Percentiles rank a stretch among this genome's conserved stretches.
These are phyloP conservation scores for Chlamydomonas sp. DNA, from an alignment of 139 green algal species.

Conservation along the genomic window DNA sequence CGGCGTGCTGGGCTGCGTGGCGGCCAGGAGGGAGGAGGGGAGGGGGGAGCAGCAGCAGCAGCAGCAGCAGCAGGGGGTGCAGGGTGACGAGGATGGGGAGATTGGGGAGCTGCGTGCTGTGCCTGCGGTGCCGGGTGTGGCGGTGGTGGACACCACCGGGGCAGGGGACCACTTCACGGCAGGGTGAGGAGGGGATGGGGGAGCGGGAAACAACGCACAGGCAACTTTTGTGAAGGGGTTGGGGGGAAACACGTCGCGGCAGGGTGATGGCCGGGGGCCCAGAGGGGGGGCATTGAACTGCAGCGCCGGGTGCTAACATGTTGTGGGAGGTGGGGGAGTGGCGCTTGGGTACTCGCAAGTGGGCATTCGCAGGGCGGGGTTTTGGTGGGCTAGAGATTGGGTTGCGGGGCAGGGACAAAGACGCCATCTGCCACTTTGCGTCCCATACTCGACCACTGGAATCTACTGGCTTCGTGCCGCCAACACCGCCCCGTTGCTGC, in stretches of 20 bases:
- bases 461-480: too few relatives aligned
- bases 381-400: too few relatives aligned
- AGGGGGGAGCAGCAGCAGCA: background rate
- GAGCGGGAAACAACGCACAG: too few relatives aligned
- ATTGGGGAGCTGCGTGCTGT: conserved; percentile 24
- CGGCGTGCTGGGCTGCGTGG: conserved; percentile 23
- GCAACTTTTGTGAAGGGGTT: background rate
- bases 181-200: conserved; percentile 31
- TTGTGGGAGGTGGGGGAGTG: too few relatives aligned
- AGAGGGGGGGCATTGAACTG: too few relatives aligned
- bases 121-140: conserved; percentile 59
- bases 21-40: background rate
- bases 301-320: too few relatives aligned
- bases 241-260: background rate
- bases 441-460: too few relatives aligned
- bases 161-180: conserved; percentile 76
- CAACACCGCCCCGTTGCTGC: background rate
- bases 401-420: too few relatives aligned
- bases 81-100: background rate
- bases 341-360: too few relatives aligned
- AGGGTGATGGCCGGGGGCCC: too few relatives aligned
- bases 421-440: too few relatives aligned
- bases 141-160: conserved; percentile 71
- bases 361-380: too few relatives aligned
- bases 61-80: background rate